Conservation (phyloP, 768 basidiomycete species). For the Pulveroboletus sp. region DNA sequence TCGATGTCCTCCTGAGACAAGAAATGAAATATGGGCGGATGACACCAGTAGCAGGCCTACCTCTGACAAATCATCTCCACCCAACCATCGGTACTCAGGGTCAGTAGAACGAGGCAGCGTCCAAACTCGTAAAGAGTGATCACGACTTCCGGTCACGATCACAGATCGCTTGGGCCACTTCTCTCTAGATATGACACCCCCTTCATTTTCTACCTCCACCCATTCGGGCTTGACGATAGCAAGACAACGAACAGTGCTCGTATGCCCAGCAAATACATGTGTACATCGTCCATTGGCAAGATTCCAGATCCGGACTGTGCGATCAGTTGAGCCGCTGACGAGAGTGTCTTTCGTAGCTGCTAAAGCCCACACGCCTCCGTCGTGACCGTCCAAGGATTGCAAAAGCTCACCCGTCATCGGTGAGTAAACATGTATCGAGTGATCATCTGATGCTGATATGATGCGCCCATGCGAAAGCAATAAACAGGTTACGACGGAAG, state of each 20-base stretch:
- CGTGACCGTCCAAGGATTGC: slow-evolving; percentile 81
- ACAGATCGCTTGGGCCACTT: slow-evolving; percentile 70
- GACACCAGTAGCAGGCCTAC: slow-evolving; percentile 22
- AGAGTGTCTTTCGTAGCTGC: slow-evolving; percentile 83
- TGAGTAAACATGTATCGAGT: slow-evolving; percentile 93
- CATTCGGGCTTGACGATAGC: slow-evolving; percentile 94
- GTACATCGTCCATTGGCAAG: slow-evolving; percentile 76
- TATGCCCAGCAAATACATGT: slow-evolving; percentile 95
- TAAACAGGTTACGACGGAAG: slow-evolving; percentile 92
- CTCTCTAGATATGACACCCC: slow-evolving; percentile 61
- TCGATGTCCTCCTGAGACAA: slow-evolving; percentile 56
- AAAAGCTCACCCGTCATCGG: slow-evolving; percentile 78
- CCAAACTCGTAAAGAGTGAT: slow-evolving; percentile 68
- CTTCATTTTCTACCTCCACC: slow-evolving; percentile 69
- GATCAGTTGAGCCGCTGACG: slow-evolving; percentile 91
- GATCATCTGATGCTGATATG: slow-evolving; percentile 96
- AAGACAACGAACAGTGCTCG: slow-evolving; percentile 92
- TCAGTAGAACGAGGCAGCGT: slow-evolving; percentile 66
- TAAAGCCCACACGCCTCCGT: slow-evolving; percentile 97
- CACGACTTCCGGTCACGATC: slow-evolving; percentile 72
- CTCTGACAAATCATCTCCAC: slow-evolving; percentile 60
- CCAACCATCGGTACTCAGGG: slow-evolving; percentile 68
- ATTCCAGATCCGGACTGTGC: slow-evolving; percentile 92
- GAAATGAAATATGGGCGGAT: slow-evolving; percentile 4
- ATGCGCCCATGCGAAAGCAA: slow-evolving; percentile 93